Evolutionary conservation across 179 eudicot species (phyloP), one percentile per base, ranked within the genome.

Genomic region (Vitellaria paradoxa): DNA sequence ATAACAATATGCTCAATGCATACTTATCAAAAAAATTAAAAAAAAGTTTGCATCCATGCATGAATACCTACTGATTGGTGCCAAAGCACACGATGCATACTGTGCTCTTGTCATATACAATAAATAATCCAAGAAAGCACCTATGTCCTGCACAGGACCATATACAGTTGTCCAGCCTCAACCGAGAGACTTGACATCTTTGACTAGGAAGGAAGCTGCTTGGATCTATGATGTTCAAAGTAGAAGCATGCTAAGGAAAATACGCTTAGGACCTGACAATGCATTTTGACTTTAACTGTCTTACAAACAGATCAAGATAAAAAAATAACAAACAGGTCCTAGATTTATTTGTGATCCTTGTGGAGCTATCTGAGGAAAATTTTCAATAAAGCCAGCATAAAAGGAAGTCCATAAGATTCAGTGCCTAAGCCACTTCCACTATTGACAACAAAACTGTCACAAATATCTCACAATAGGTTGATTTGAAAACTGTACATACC

Each of bases 401-500:
- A 46, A 20, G 11, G n/a, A 52, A 49, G 20, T 18, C 52, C 46
- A 40, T 11, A 40, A 78, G 65, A 53, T 57, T 17, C 53, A 50
- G 72, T 56, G 53, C 57, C 23, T 49, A 21, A 13, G 59, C 65
- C 49, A 23, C 65, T 62, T 55, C 50, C 66, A 4, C 47, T 30
- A 42, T 50, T 9, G 21, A 63, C 17, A n/a, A 78, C 23, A n/a
- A 65, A 37, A 37, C 15, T 37, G 26, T 67, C 42, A 42, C 37
- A 45, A 63, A 60, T 63, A 53, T 47, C 66, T 61, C 47, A 64
- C 8, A 59, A 46, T 9, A 61, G 59, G 59, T 49, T 49, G 7
- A 70, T 6, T 17, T 50, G 26, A 47, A 69, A 62, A 60, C 24
- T 45, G 40, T 62, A 2, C 77, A 17, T 87, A 96, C 99, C 99